Conservation (phyloP, 2,329 filamentous ascomycete species). For the Trichoderma atroviride region DNA sequence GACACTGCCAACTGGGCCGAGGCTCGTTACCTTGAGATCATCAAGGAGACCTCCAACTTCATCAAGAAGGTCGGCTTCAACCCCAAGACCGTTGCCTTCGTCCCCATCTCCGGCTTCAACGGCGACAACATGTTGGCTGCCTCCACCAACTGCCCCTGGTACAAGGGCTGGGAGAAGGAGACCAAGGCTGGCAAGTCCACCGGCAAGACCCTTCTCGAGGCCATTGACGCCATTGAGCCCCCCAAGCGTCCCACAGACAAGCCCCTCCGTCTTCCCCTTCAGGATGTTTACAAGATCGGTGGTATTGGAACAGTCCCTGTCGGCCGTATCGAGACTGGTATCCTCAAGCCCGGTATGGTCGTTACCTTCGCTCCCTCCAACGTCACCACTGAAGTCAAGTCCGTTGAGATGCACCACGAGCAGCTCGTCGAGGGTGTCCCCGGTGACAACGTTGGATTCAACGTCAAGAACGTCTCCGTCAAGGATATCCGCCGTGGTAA, state of each 20-base stretch:
- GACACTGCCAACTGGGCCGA: conserved; percentile 99
- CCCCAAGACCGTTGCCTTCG: conserved; percentile 97
- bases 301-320: conserved; percentile 99
- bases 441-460: conserved; percentile 99
- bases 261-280: conserved; percentile 99
- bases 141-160: conserved; percentile 97
- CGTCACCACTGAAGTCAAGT: conserved; percentile 99
- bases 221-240: conserved; percentile 93
- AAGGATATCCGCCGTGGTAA: conserved; percentile 99
- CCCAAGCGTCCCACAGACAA: conserved; percentile 95
- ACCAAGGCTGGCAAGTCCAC: conserved; percentile 78
- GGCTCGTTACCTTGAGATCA: conserved; percentile 96
- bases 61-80: conserved; percentile 99
- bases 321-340: conserved; percentile 99
- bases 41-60: conserved; percentile 99
- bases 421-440: conserved; percentile 93
- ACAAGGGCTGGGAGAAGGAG: conserved; percentile 99
- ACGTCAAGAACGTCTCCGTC: conserved; percentile 99
- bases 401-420: conserved; percentile 99
- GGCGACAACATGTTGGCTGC: conserved; percentile 98
- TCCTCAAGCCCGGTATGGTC: conserved; percentile 89
- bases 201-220: conserved; percentile 98
- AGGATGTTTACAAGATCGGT: conserved; percentile 99
- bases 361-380: conserved; percentile 98
- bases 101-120: conserved; percentile 99